A percentile compares a stretch with the other conserved stretches of the same genome.
These are phyloP conservation scores for Allium fistulosum DNA, from an alignment of 106 monocot genomes.

Conservation along the genomic window DNA sequence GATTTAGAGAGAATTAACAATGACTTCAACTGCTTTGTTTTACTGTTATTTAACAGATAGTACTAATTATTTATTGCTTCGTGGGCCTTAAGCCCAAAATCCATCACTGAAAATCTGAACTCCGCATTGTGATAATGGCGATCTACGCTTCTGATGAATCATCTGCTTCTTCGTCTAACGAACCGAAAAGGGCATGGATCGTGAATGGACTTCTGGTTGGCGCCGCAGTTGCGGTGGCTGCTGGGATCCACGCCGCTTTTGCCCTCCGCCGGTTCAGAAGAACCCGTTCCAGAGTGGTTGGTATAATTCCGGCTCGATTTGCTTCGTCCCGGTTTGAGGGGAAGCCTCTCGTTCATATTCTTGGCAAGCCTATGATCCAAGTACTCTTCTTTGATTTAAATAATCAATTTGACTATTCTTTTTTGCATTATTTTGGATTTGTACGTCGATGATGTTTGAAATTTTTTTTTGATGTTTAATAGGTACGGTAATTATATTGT, in stretches of 20 bases:
- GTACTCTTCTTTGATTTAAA: conserved; percentile 13
- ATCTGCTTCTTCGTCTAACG: conserved; percentile 17
- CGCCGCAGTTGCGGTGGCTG: conserved; percentile 49
- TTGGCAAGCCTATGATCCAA: conserved; percentile 99
- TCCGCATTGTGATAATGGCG: conserved; percentile 9
- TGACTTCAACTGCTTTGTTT: too few species aligned
- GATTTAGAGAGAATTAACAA: too few species aligned
- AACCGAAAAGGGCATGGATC: conserved; percentile 25
- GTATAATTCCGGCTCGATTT: conserved; percentile 92
- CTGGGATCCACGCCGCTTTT: conserved; percentile 28
- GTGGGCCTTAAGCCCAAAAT: too few species aligned
- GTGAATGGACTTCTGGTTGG: conserved; percentile 44
- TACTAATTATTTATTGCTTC: too few species aligned
- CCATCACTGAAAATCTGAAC: too few species aligned
- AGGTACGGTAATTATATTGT: too few species aligned
- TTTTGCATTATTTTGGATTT: too few species aligned
- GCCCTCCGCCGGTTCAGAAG: conserved; percentile 20
- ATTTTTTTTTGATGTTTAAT: too few species aligned
- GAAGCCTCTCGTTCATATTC: conserved; percentile 83
- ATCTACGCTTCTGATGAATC: conserved; percentile 13
- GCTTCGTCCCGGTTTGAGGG: conserved; percentile 86
- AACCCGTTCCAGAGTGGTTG: conserved; percentile 69
- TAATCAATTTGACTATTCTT: too few species aligned
- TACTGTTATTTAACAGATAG: too few species aligned
- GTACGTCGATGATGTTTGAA: too few species aligned